Base-by-base conservation (phyloP, 257 asterid genomes). In the Salvia miltiorrhiza region DNA sequence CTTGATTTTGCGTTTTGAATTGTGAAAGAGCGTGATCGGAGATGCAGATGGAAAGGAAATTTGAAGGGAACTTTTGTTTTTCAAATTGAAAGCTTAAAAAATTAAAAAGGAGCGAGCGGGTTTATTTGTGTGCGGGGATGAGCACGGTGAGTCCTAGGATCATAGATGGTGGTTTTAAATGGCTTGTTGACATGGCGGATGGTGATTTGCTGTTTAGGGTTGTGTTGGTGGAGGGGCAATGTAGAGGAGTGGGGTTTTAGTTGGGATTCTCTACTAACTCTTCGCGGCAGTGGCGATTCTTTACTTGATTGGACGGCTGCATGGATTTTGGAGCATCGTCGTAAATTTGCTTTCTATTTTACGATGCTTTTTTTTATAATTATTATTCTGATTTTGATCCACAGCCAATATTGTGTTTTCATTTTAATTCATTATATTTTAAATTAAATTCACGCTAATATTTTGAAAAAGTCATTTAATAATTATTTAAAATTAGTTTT, bases 251-350 rank as follows among this genome's bases (percentile, higher is more conserved):
- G 68, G 11, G 37, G n/a, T 12, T 19, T 35, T 23, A 17, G 65
- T 53, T 39, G 53, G n/a, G 65, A 54, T 69, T 64, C 47, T 65
- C 44, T 3, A 23, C 63, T 32, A 63, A 39, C 48, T 43, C 62
- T 33, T 72, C 63, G 78, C 72, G 73, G 70, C 63, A 65, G 54
- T 17, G 47, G 62, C 23, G 76, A 69, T 71, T 71, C 75, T 35
- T 67, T 67, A 54, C 73, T 65, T 63, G 76, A 39, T 16, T 7
- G 67, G 65, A 60, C 43, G 20, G 50, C 10, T 65, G 76, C 67
- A 40, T 28, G 24, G 35, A 53, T 30, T 30, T n/a, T n/a, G n/a
- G 47, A 50, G 33, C 75, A 73, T 17, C 48, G 54, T 57, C 73
- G 73, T 63, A 24, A 8, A 53, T 53, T 53, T 23, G 4, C 59